phyloP scores from a whole-genome alignment of 805 yeast genomes.

The Kluyveromyces siamensis region DNA sequence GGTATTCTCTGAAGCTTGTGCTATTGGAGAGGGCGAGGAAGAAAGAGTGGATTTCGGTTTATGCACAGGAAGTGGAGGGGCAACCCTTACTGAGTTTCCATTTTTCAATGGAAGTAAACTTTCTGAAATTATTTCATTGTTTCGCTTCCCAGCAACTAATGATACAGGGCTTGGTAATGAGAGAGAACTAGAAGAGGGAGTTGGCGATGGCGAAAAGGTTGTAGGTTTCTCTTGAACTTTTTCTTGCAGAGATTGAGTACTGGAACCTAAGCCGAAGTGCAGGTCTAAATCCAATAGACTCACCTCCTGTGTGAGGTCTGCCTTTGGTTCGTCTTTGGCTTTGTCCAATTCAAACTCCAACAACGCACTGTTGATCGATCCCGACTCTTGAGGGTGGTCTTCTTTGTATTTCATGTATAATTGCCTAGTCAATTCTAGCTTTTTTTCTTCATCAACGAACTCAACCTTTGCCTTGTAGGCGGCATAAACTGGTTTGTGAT shows the following conservation, averaged over 20 bases:
- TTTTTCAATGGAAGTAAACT: neutral
- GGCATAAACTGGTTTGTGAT: conserved; percentile 89
- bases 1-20: neutral
- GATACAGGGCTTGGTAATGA: neutral
- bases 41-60: neutral
- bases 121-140: neutral
- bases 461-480: conserved; percentile 59
- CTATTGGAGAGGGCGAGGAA: neutral
- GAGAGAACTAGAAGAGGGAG: conserved; percentile 1
- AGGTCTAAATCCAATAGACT: conserved; percentile 9
- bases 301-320: conserved; percentile 5
- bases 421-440: conserved; percentile 44
- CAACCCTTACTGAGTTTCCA: neutral
- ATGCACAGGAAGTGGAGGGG: neutral
- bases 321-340: conserved; percentile 2
- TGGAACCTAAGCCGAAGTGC: neutral
- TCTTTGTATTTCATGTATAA: conserved; percentile 51
- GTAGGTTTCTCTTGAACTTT: neutral
- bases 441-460: conserved; percentile 57
- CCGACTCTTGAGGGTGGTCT: conserved; percentile 24
- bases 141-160: neutral
- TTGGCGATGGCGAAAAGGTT: conserved; percentile 4
- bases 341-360: conserved; percentile 8
- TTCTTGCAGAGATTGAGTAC: neutral
- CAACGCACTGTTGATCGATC: conserved; percentile 12